Conservation (phyloP, 805 yeast genomes). For the Wickerhamomyces sydowiorum region DNA sequence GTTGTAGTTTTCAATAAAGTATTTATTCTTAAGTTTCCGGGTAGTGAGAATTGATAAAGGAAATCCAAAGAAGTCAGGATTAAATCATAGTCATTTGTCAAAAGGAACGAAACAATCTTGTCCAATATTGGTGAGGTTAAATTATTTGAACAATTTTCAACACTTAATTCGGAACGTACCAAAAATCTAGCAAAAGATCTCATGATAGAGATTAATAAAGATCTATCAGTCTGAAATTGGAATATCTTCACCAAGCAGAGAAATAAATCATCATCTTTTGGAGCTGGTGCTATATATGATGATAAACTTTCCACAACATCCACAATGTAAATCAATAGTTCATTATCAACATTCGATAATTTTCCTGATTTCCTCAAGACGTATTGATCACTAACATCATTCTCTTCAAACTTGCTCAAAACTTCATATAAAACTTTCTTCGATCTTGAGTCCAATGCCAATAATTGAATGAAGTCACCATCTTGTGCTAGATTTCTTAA, state of each 20-base stretch:
- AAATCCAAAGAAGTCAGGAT: slow-evolving; percentile 72
- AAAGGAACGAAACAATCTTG: slow-evolving; percentile 47
- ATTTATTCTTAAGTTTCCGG: slow-evolving; percentile 53
- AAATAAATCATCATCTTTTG: slow-evolving; percentile 65
- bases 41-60: slow-evolving; percentile 69
- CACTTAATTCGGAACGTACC: slow-evolving; percentile 46
- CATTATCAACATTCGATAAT: slow-evolving; percentile 33
- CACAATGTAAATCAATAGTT: slow-evolving; percentile 57
- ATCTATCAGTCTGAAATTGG: slow-evolving; percentile 54
- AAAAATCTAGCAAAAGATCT: slow-evolving; percentile 77
- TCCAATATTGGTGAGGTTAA: slow-evolving; percentile 42
- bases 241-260: slow-evolving; percentile 47
- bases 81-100: slow-evolving; percentile 67
- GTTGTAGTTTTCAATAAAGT: slow-evolving; percentile 41
- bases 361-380: slow-evolving; percentile 21
- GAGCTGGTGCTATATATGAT: slow-evolving; percentile 73
- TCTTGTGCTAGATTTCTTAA: slow-evolving; percentile 83
- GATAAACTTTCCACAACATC: slow-evolving; percentile 84
- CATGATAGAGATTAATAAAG: slow-evolving; percentile 59
- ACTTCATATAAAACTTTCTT: slow-evolving; percentile 38
- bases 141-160: slow-evolving; percentile 45
- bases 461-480: slow-evolving; percentile 69
- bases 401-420: slow-evolving; percentile 27
- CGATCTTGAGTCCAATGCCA: slow-evolving; percentile 50
- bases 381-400: slow-evolving; percentile 21